Evolutionary conservation across 257 asterid genomes (phyloP), one percentile per base, ranked within the genome.

Genomic region (Prunella vulgaris): DNA sequence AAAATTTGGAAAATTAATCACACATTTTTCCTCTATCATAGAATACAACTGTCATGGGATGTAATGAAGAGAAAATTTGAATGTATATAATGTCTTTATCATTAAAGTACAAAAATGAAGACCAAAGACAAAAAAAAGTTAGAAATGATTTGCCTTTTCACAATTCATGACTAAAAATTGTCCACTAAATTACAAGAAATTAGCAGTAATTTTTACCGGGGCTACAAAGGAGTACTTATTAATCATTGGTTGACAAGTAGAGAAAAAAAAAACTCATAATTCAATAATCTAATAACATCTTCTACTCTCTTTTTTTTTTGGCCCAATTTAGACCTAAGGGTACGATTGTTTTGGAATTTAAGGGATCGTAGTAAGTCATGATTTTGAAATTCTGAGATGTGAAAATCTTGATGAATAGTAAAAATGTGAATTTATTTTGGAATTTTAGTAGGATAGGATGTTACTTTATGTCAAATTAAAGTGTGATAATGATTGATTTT

Each of bases 1-100:
- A 46, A 76, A 70, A 0, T 75, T 76, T 70, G 51, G 46, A 69
- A 70, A 63, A 17, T 2, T 44, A 56, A 63, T 63, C 44, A 24
- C 7, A 56, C 46, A n/a, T 4, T 32, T 22, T 48, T 52, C 13
- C 17, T 20, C 46, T n/a, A 25, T 56, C 18, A 46, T 52, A 22
- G 8, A 8, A 38, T 40, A 69, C 79, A 75, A 42, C 79, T 75
- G 79, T 75, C 72, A 71, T 70, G 64, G 38, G 77, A 51, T 70
- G 80, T 64, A 17, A 4, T 33, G 68, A 56, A 28, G 64, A 21
- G 54, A 57, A 44, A 21, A 15, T 58, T 67, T 59, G 35, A 70
- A 51, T 21, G 44, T 40, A 28, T 38, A 7, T 42, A 3, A 63
- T 56, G 76, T 64, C 75, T 62, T 54, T 63, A 54, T 69, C 58